Evolutionary conservation across 179 eudicot genomes (phyloP).

Genomic region (Spergularia azorica): DNA sequence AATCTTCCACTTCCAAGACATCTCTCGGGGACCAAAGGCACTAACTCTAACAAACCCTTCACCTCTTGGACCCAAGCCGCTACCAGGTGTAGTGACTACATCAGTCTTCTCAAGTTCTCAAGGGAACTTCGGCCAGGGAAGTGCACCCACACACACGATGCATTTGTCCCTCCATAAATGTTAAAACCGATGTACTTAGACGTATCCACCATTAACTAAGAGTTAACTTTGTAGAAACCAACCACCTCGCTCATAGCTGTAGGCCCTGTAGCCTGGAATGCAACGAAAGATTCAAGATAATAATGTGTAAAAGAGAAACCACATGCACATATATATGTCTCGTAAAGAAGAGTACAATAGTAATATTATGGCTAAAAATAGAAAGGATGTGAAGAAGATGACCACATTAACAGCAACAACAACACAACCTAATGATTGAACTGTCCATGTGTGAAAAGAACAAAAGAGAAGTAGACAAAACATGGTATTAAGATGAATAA

Average conservation of each 20-base stretch:
- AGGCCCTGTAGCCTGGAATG: constrained; percentile 72
- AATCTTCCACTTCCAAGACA: constrained; percentile 94
- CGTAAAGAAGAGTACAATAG: neutral
- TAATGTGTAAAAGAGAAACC: too few relatives aligned
- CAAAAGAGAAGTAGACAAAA: too few relatives aligned
- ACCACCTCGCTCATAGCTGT: constrained; percentile 63
- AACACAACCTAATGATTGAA: too few relatives aligned
- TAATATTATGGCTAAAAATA: neutral
- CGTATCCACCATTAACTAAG: constrained; percentile 73
- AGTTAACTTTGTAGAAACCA: constrained; percentile 91
- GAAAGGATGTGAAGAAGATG: too few relatives aligned
- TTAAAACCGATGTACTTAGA: constrained; percentile 85
- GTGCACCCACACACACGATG: constrained; percentile 96
- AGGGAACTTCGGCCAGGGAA: constrained; percentile 88
- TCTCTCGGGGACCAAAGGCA: constrained; percentile 86
- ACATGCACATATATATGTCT: too few relatives aligned
- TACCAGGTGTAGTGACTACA: constrained; percentile 87
- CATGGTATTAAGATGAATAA: too few relatives aligned
- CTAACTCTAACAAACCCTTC: constrained; percentile 80
- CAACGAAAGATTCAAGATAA: neutral
- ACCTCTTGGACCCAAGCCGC: constrained; percentile 96
- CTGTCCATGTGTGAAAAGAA: too few relatives aligned
- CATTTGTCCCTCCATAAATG: constrained; percentile 89
- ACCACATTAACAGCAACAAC: too few relatives aligned
- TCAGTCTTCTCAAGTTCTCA: constrained; percentile 95